Conservation (phyloP, 371 early-diverging fungal genomes). For the Mortierella polycephala region DNA sequence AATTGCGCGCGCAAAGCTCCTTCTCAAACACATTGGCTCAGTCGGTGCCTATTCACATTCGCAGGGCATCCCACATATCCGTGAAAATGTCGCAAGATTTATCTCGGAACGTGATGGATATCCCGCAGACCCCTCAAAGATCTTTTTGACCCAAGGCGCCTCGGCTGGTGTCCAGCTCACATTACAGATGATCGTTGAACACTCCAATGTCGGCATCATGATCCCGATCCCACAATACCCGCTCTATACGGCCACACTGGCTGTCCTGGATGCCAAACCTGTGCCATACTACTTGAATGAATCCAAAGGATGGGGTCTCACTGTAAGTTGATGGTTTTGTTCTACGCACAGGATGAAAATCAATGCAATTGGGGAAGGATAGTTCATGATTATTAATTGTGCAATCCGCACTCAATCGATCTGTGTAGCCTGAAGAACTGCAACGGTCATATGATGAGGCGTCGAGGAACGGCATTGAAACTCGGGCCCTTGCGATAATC, state of each 20-base stretch:
- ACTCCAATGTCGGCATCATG: slow-evolving; percentile 90
- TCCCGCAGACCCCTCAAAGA: slow-evolving; percentile 82
- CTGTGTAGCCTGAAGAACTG: slow-evolving; percentile 64
- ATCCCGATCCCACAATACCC: slow-evolving; percentile 99
- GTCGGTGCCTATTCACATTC: slow-evolving; percentile 96
- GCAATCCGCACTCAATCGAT: background rate
- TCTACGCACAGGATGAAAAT: background rate
- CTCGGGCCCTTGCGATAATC: slow-evolving; percentile 94
- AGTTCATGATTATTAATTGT: background rate
- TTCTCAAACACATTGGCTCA: slow-evolving; percentile 77
- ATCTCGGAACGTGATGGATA: slow-evolving; percentile 87
- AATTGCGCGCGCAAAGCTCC: slow-evolving; percentile 82
- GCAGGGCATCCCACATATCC: slow-evolving; percentile 86
- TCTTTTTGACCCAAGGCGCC: slow-evolving; percentile 94
- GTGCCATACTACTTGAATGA: slow-evolving; percentile 96
- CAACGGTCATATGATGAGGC: slow-evolving; percentile 71
- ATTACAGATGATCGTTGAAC: slow-evolving; percentile 82
- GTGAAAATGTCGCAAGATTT: slow-evolving; percentile 89
- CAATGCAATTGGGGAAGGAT: background rate
- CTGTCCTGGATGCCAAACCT: slow-evolving; percentile 81
- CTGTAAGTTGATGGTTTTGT: slow-evolving; percentile 35
- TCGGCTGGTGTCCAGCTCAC: slow-evolving; percentile 91
- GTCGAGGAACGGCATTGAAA: slow-evolving; percentile 80
- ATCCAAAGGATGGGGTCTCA: slow-evolving; percentile 83
- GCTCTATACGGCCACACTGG: slow-evolving; percentile 94